Base-by-base conservation (phyloP, 1,284 basidiomycete genomes). In the Puccinia hordei region DNA sequence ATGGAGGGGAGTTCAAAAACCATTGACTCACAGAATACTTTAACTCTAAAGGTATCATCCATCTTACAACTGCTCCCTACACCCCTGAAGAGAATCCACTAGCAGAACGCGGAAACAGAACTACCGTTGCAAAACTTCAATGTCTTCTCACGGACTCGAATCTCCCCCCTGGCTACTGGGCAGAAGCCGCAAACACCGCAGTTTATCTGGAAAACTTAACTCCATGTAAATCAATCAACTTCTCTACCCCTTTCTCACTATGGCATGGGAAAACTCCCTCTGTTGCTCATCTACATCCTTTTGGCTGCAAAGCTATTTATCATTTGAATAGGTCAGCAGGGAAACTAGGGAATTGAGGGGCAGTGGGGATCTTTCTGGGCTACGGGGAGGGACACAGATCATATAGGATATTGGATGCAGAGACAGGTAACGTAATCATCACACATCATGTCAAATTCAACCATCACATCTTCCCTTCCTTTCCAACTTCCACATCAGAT, bases 391-490 rank as follows among this genome's bases (percentile, higher is more conserved):
- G n/a, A n/a, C n/a, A n/a, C n/a, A n/a, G n/a, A n/a, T n/a, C n/a
- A n/a, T n/a, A n/a, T n/a, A n/a, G n/a, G n/a, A n/a, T n/a, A n/a
- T n/a, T n/a, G n/a, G n/a, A 65, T 35, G 38, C 30, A 65, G 38
- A 41, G 30, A 65, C 61, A 65, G 57, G 57, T 61, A 61, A 61
- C 57, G 33, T 61, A 8, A 61, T 6, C 2, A 61, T 61, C 57
- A 61, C 57, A 4, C 57, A 61, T 61, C 57, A 61, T 61, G 57
- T 61, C 30, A 61, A 61, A 61, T 61, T 61, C 22, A 61, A 61
- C 24, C 4, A 61, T 27, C 33, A 27, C 30, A 19, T 61, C 57
- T 61, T 61, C 30, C 57, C 57, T 5, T 61, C 24, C 57, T 30
- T 19, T 65, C 61, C 30, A 15, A n/a, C n/a, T n/a, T n/a, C n/a